phyloP scores from a whole-genome alignment of 2,329 filamentous ascomycete genomes.

The Aspergillus viridinutans region DNA sequence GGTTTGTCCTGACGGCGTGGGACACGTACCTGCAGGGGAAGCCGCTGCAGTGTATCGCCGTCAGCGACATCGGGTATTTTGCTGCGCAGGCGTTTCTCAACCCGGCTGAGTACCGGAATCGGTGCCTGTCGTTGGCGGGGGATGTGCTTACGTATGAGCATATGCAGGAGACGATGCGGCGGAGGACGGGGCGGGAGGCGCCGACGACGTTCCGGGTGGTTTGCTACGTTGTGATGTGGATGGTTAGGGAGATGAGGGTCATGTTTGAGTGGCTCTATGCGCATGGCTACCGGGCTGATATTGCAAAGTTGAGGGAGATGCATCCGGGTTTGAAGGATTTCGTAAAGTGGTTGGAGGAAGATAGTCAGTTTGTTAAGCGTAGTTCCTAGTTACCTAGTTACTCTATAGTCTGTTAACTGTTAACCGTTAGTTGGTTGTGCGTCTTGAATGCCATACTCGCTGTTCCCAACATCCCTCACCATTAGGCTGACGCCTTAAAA shows the following conservation, averaged over 20 bases:
- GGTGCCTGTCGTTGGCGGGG: conserved; percentile 44
- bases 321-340: conserved; percentile 48
- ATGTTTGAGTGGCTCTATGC: conserved; percentile 53
- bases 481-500: too few relatives aligned
- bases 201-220: conserved; percentile 38
- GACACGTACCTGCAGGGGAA: conserved; percentile 40
- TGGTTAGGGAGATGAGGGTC: background rate
- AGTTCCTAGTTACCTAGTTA: too few relatives aligned
- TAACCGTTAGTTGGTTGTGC: too few relatives aligned
- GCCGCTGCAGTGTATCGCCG: conserved; percentile 41
- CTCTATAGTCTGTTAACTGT: too few relatives aligned
- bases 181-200: conserved; percentile 42
- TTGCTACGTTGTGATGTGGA: conserved; percentile 5
- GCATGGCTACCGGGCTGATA: conserved; percentile 46
- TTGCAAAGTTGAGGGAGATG: conserved; percentile 38
- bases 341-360: conserved; percentile 45
- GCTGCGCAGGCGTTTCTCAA: conserved; percentile 48
- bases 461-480: too few relatives aligned
- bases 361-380: conserved; percentile 36
- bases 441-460: background rate
- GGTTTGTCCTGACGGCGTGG: conserved; percentile 45
- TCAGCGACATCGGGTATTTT: conserved; percentile 51
- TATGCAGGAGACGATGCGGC: conserved; percentile 44
- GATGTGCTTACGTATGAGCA: conserved; percentile 49
- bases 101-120: conserved; percentile 39